Conservation (phyloP, 192 early-diverging fungal species). For the Spizellomyces sp. region DNA sequence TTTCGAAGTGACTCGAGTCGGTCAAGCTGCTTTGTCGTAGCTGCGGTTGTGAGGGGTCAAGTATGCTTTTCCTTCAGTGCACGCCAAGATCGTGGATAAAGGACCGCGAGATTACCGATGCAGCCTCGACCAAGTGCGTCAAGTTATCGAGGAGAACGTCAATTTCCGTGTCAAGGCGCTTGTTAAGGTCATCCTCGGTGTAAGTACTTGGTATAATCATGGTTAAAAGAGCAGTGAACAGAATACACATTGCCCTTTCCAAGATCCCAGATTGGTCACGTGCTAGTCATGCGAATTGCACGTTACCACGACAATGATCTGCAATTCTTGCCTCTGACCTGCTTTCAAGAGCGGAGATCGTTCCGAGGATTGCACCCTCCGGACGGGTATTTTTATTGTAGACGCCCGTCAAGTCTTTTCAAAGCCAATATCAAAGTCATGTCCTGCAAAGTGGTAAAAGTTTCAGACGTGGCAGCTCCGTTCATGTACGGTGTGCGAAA, state of each 20-base stretch:
- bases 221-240: too few relatives aligned
- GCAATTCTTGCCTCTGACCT: too few relatives aligned
- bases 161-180: conserved; percentile 27
- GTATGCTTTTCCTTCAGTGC: not conserved
- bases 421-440: not conserved
- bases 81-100: not conserved
- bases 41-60: not conserved
- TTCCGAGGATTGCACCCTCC: too few relatives aligned
- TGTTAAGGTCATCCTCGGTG: conserved; percentile 24
- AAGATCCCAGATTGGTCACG: too few relatives aligned
- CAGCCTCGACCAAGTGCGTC: conserved; percentile 19
- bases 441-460: conserved; percentile 48
- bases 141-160: conserved; percentile 26
- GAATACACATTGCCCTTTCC: too few relatives aligned
- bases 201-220: not conserved
- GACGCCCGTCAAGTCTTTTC: too few relatives aligned
- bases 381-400: too few relatives aligned
- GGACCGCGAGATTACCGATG: conserved; percentile 5
- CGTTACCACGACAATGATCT: too few relatives aligned
- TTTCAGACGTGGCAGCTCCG: conserved; percentile 61
- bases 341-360: too few relatives aligned
- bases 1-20: not conserved
- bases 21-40: conserved; percentile 14
- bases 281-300: too few relatives aligned
- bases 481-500: conserved; percentile 55